Base-by-base conservation (phyloP, 345 rosid species). In the Sonneratia caseolaris region DNA sequence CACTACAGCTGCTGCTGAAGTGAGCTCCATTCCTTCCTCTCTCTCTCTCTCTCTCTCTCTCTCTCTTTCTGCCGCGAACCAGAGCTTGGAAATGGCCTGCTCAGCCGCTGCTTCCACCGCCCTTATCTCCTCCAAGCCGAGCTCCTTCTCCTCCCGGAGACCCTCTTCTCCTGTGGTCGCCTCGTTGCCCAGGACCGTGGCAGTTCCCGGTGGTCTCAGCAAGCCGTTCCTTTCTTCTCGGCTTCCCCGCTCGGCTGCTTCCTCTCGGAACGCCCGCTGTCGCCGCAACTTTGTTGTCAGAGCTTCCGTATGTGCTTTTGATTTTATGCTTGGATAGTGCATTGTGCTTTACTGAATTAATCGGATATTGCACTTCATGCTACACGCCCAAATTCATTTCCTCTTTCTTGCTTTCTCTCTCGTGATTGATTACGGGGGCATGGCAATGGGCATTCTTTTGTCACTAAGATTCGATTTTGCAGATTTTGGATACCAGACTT, bases 71-170 rank as follows among this genome's bases (percentile, higher is more conserved):
- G 64, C 65, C 36, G 36, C 6, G 45, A 62, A 62, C 71, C 45
- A 14, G 67, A 42, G 40, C 76, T 53, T 11, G 4, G 37, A 43
- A 64, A 91, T 89, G 97, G 93, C 97, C 65, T 84, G 87, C 86
- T 66, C 91, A n/a, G 86, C 93, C 71, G 74, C 89, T 70, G 79
- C 92, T 69, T 77, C 96, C 15, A 70, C 93, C 45, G 62, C 86
- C 75, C 84, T 89, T 59, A 45, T 87, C 79, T 82, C 88, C 79
- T 82, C 88, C 10, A 75, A 83, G 62, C 68, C 92, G 21, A 70
- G 79, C 71, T 78, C 68, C 68, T 70, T 78, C 55, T 78, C 85
- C 36, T 35, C 77, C 75, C 78, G 77, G 61, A 72, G 87, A 65
- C 68, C 73, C 43, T 70, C 81, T 49, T 42, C 89, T 19, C 69